phyloP scores from a whole-genome alignment of 768 basidiomycete genomes.

The Auriscalpium orientale region DNA sequence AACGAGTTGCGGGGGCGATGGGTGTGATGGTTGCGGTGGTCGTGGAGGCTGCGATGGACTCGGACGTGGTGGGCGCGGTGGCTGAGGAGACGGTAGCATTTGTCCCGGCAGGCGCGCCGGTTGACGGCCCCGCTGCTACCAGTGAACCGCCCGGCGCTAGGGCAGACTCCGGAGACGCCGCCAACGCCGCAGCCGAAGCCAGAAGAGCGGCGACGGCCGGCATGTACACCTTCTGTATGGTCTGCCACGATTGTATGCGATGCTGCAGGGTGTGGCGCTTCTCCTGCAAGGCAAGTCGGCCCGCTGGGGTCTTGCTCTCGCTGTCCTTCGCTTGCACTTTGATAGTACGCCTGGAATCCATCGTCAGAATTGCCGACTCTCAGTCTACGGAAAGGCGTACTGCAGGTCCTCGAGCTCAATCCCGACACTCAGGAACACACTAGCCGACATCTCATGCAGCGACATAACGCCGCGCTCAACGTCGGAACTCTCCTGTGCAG shows the following conservation, averaged over 20 bases:
- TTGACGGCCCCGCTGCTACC: too few species aligned
- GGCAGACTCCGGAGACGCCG: too few species aligned
- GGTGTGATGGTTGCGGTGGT: too few species aligned
- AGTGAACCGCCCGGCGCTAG: too few species aligned
- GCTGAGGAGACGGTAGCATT: not conserved
- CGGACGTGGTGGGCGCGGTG: not conserved
- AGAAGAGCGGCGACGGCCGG: not conserved
- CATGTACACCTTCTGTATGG: conserved; percentile 3
- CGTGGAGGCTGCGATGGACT: too few species aligned
- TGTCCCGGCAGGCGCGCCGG: too few species aligned
- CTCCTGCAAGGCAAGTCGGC: conserved; percentile 1
- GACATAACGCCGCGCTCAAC: not conserved
- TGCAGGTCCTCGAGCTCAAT: not conserved
- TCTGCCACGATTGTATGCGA: conserved; percentile 3
- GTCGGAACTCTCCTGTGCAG: not conserved
- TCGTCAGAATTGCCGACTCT: not conserved
- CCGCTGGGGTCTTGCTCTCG: not conserved
- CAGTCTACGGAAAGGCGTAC: not conserved
- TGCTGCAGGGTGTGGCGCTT: not conserved
- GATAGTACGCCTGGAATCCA: not conserved
- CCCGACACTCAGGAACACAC: not conserved
- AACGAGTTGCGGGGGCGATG: too few species aligned
- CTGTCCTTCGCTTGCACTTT: not conserved
- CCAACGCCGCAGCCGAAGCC: too few species aligned
- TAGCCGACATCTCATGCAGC: not conserved